These are phyloP conservation scores for Collybia sordida DNA, from an alignment of 768 basidiomycete species.

Conservation along the genomic window DNA sequence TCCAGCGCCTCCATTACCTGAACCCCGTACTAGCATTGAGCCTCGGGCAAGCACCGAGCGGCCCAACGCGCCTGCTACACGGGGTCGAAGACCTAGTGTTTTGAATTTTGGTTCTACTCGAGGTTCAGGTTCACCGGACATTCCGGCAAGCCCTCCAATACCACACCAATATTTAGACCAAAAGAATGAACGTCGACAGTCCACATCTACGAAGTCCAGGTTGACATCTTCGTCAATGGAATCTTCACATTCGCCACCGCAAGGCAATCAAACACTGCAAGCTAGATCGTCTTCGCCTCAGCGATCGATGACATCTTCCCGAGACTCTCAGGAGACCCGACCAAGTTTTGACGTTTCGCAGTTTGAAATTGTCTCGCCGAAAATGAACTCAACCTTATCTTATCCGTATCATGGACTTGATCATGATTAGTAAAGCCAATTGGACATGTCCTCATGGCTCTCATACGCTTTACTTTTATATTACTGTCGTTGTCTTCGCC, in stretches of 20 bases:
- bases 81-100: slow-evolving; percentile 46
- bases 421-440: slow-evolving; percentile 25
- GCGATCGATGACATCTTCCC: slow-evolving; percentile 42
- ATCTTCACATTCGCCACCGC: slow-evolving; percentile 26
- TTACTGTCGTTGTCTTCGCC: not conserved
- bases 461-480: not conserved
- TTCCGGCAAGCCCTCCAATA: slow-evolving; percentile 65
- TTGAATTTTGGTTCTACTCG: slow-evolving; percentile 42
- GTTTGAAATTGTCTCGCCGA: slow-evolving; percentile 65
- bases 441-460: not conserved
- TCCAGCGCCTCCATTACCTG: slow-evolving; percentile 1
- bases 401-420: slow-evolving; percentile 61
- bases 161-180: slow-evolving; percentile 45
- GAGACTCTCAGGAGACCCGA: slow-evolving; percentile 39
- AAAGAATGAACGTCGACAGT: slow-evolving; percentile 23
- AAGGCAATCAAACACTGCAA: slow-evolving; percentile 18
- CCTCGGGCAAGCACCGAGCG: slow-evolving; percentile 40
- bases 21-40: slow-evolving; percentile 15
- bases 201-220: slow-evolving; percentile 28
- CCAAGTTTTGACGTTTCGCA: slow-evolving; percentile 64
- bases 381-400: slow-evolving; percentile 41
- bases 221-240: slow-evolving; percentile 34
- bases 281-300: slow-evolving; percentile 30
- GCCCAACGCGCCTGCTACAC: slow-evolving; percentile 25
- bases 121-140: slow-evolving; percentile 37